Evolutionary conservation across 495 filamentous ascomycete species (phyloP).

Genomic region (Penicillium steckii): DNA sequence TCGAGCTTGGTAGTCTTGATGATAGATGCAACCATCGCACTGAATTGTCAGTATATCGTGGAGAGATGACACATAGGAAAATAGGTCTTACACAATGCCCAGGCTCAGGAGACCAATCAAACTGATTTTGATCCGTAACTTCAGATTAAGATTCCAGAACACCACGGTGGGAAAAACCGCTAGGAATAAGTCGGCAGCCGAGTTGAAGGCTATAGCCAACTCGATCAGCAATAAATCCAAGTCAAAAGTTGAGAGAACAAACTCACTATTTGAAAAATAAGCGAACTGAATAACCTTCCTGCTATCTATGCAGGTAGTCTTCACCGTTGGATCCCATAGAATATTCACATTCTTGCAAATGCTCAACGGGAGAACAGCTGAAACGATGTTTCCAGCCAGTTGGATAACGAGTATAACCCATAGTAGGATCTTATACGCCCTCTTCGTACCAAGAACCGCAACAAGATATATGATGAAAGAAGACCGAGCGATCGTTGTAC

Average conservation of each 20-base stretch:
- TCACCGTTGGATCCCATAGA: slow-evolving; percentile 25
- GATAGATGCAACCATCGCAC: slow-evolving; percentile 42
- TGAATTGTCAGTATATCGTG: slow-evolving; percentile 14
- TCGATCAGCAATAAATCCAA: not conserved
- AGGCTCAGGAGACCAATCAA: slow-evolving; percentile 40
- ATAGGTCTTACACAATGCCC: slow-evolving; percentile 33
- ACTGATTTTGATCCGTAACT: slow-evolving; percentile 36
- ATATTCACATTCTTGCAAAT: slow-evolving; percentile 28
- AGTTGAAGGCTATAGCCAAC: slow-evolving; percentile 34
- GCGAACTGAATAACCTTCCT: slow-evolving; percentile 28
- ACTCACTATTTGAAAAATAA: slow-evolving; percentile 35
- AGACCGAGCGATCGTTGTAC: slow-evolving; percentile 32
- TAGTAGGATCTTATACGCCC: slow-evolving; percentile 23
- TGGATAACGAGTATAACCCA: slow-evolving; percentile 28
- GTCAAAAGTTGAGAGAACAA: not conserved
- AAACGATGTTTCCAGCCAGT: slow-evolving; percentile 28
- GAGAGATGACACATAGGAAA: not conserved
- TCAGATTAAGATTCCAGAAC: slow-evolving; percentile 45
- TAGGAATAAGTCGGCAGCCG: slow-evolving; percentile 40
- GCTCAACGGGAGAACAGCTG: slow-evolving; percentile 28
- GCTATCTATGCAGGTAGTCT: slow-evolving; percentile 27
- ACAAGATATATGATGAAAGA: slow-evolving; percentile 37
- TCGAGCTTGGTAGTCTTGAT: slow-evolving; percentile 42
- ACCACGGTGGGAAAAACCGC: slow-evolving; percentile 42
- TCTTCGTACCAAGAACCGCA: slow-evolving; percentile 29